Evolutionary conservation across 106 monocot genomes (phyloP), one percentile per base, ranked within the genome.

Genomic region (Dendrobium huoshanense): DNA sequence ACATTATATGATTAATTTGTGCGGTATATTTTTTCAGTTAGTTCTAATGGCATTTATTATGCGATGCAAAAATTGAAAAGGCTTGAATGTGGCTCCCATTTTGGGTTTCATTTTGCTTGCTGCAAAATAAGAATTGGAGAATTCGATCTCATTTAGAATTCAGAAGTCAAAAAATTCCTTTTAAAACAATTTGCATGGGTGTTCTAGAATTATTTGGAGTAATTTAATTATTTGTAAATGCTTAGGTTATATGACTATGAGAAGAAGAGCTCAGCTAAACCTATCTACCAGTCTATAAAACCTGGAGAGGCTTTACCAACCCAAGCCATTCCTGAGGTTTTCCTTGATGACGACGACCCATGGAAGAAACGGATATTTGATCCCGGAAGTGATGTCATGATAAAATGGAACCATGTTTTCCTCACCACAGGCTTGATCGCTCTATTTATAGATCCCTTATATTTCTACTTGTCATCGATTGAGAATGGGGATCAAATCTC

Each of bases 351-450:
- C 8, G 67, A 90, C 37, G 86, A 83, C 74, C 85, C 82, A 29
- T 90, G 90, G 90, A 64, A 80, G 59, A 86, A 85, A 75, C 47
- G 74, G 42, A 90, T 90, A 77, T 84, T 90, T 11, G 90, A 93
- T 78, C 92, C 92, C 3, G 85, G 87, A 67, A 93, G 92, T 41
- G 83, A 88, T 17, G 58, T 87, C 37, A 81, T 88, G 24, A 68
- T 93, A 73, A 82, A 83, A 77, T 93, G 92, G 92, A 93, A 93
- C 85, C 82, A 82, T 7, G 72, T 85, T 27, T 93, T 93, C 79
- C 86, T 90, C 5, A 25, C 81, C 77, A 86, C 88, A 7, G 82
- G 88, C 86, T 81, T 93, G 78, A 80, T 86, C 48, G 88, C 92
- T 24, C 83, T 93, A 27, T 90, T 93, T 43, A 83, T 93, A 49